Base-by-base conservation (phyloP, 129 eudicot genomes). In the Artemisia tridentata region DNA sequence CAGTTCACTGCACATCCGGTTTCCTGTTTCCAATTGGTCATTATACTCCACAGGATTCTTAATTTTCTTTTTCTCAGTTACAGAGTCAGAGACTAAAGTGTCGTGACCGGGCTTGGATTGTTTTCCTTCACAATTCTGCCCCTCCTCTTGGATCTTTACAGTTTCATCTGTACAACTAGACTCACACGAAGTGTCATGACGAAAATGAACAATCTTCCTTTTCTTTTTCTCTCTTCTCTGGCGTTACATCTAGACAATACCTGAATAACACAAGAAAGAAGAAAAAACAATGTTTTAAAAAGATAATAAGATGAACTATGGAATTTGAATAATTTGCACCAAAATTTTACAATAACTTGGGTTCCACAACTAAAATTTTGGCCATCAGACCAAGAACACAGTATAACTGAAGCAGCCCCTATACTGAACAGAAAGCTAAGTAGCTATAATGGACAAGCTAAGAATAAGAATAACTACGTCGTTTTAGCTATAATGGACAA, bases 161-260 rank as follows among this genome's bases (percentile, higher is more conserved):
- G 64, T 46, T 78, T 12, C 61, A 78, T 78, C 50, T 2, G 81
- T 71, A 71, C 72, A 78, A 15, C 72, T 78, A 25, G 81, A 78
- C 67, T 63, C 77, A 56, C 77, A 71, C 7, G 47, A 56, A 46
- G n/a, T n/a, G n/a, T n/a, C n/a, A n/a, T n/a, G n/a, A n/a, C n/a
- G 77, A 78, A 78, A 54, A 65, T 18, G 63, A 49, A 29, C 51
- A 47, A 55, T 3, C 31, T 67, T 72, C 69, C 63, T 63, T 62
- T 51, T 76, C 51, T 31, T 76, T 14, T 31, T 46, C 41, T 3
- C 4, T 54, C 49, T 76, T 21, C 52, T 46, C 56, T n/a, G 91
- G 91, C 11, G 82, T 13, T 63, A 45, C 68, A 65, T 66, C 65
- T 43, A 89, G 71, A 74, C 96, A 89, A 75, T 89, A 89, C 73